A percentile compares a stretch with the other conserved stretches of the same genome.
Conservation (phyloP, 1,139 yeast genomes). For the Pichia sp. region DNA sequence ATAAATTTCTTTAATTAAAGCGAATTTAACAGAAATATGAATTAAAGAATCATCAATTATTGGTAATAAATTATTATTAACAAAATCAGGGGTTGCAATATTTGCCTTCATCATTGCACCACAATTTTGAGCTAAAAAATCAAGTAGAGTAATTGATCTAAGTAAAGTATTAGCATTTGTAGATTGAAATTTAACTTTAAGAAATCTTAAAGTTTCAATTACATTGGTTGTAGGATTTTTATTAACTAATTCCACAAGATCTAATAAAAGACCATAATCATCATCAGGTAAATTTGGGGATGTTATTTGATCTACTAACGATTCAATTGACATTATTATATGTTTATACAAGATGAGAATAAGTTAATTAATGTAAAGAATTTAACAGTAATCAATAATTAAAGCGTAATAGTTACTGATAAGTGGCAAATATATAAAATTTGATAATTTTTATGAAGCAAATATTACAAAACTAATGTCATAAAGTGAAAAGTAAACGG, state of each 20-base stretch:
- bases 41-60: slow-evolving; percentile 51
- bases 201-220: slow-evolving; percentile 43
- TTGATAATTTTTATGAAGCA: too few relatives aligned
- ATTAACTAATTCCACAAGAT: slow-evolving; percentile 76
- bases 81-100: slow-evolving; percentile 66
- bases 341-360: too few relatives aligned
- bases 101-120: slow-evolving; percentile 83
- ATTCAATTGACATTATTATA: slow-evolving; percentile 15
- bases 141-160: slow-evolving; percentile 62
- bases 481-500: too few relatives aligned
- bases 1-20: slow-evolving; percentile 60
- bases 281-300: slow-evolving; percentile 75
- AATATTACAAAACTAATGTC: too few relatives aligned
- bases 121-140: slow-evolving; percentile 86
- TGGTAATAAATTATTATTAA: slow-evolving; percentile 44
- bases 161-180: slow-evolving; percentile 78
- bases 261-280: slow-evolving; percentile 79
- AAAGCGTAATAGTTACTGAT: too few relatives aligned
- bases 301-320: slow-evolving; percentile 57
- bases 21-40: slow-evolving; percentile 63
- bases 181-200: slow-evolving; percentile 49
- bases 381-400: too few relatives aligned
- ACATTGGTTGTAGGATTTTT: slow-evolving; percentile 62
- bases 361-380: neutral
- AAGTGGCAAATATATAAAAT: too few relatives aligned